Evolutionary conservation across 1,284 basidiomycete species (phyloP).

Genomic region (Retiboletus fuscus): DNA sequence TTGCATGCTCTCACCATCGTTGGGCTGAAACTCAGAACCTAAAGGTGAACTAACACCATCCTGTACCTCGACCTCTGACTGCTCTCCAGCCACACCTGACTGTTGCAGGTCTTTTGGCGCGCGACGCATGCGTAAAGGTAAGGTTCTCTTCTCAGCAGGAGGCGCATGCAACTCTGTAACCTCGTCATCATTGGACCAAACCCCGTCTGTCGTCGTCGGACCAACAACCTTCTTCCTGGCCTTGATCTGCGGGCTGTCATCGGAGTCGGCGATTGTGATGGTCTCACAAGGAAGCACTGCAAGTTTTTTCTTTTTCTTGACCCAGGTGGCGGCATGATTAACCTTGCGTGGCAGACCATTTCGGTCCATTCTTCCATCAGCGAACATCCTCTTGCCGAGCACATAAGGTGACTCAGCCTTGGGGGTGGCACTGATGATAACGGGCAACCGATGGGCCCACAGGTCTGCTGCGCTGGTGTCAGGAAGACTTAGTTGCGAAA

Average conservation of each 20-base stretch:
- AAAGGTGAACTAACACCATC: no score
- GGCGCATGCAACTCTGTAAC: no score
- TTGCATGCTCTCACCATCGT: no score
- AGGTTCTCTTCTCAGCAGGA: no score
- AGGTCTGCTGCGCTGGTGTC: neutral
- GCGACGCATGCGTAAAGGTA: no score
- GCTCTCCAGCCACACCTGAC: no score
- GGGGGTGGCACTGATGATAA: neutral
- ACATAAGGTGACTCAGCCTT: neutral
- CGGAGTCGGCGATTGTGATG: neutral
- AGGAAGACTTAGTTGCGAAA: neutral
- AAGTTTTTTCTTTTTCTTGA: slow-evolving; percentile 4
- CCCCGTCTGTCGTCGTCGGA: no score
- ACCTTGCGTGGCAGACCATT: neutral
- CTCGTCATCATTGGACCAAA: no score
- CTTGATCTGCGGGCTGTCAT: neutral
- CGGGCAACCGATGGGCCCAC: neutral
- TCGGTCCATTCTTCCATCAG: neutral
- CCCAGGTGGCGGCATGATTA: neutral
- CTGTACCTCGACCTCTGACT: no score
- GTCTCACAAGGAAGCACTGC: neutral
- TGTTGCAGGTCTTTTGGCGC: no score
- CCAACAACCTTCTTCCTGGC: no score
- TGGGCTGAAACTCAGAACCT: no score
- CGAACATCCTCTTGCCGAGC: neutral